Conservation (phyloP, 495 filamentous ascomycete genomes). For the Xylaria grammica region DNA sequence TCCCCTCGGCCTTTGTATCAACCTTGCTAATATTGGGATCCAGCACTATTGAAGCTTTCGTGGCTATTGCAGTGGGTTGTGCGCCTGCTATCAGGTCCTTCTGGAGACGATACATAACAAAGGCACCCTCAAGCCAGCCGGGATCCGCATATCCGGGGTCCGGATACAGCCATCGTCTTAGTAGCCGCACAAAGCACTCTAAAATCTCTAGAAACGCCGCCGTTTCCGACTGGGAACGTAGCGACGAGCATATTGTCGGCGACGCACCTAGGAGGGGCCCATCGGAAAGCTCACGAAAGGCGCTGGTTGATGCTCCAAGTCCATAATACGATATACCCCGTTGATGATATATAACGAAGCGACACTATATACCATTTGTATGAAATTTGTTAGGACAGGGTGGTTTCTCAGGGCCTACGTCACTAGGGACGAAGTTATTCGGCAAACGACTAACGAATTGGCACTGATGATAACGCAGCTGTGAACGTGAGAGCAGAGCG, state of each 20-base stretch:
- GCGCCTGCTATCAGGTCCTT: slow-evolving; percentile 3
- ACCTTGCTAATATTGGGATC: not conserved
- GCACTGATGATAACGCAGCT: not conserved
- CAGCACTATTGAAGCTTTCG: slow-evolving; percentile 20
- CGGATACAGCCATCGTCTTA: not conserved
- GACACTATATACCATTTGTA: not conserved
- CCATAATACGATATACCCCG: not conserved
- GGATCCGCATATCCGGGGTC: not conserved
- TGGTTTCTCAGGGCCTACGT: not conserved
- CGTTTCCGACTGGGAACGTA: not conserved
- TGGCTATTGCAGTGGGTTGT: slow-evolving; percentile 24
- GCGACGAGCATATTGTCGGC: not conserved
- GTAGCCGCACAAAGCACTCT: not conserved
- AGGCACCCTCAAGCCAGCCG: not conserved
- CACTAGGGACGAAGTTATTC: not conserved
- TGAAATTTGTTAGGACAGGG: not conserved
- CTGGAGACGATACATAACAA: not conserved
- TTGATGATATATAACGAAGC: not conserved
- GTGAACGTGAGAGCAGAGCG: not conserved
- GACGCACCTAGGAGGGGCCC: too few relatives aligned
- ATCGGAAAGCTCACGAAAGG: too few relatives aligned
- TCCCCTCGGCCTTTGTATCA: not conserved
- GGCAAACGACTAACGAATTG: not conserved
- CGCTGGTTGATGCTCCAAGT: too few relatives aligned
- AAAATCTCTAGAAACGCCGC: not conserved